Evolutionary conservation across 371 early-diverging fungal species (phyloP), one percentile per base, ranked within the genome.

Genomic region (Amoeboaphelidium protococcarum): DNA sequence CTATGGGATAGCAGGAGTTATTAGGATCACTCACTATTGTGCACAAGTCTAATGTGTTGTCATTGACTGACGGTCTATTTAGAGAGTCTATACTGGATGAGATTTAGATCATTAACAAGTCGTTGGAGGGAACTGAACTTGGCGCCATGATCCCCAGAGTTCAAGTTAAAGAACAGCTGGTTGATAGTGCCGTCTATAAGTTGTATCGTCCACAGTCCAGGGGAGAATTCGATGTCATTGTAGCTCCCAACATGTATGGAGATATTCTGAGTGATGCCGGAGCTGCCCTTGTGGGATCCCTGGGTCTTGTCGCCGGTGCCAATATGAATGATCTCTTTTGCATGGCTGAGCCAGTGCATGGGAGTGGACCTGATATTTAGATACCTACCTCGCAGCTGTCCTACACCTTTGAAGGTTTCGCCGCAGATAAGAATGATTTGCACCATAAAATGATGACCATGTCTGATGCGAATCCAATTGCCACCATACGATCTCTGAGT

Each of bases 181-280:
- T 89, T 2, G 90, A 89, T 50, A 88, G 87, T 25, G 87, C 88
- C 88, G 90, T 89, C 55, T 75, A 66, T 37, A 60, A 57, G 37
- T 44, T 46, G 74, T 88, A 87, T 77, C 77, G 86, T 51, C 90
- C 94, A 31, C 73, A 90, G 37, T 70, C 71, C 1, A n/a, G n/a
- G n/a, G n/a, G n/a, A n/a, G n/a, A n/a, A n/a, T 89, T 88, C 61
- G 90, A 92, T 61, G 94, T 92, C 3, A 74, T 74, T 3, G 88
- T 90, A 12, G 86, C 87, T 0, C 90, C 90, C 45, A 92, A 92
- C 67, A 62, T 92, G 48, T 92, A 88, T 54, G 92, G 92, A 45
- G 89, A 91, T 59, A 87, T 91, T 45, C 26, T 10, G 51, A 68
- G 80, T 56, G 88, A 92, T 57, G 89, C 82, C 42, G 92, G 87